Evolutionary conservation across 2,329 filamentous ascomycete species (phyloP), one percentile per base, ranked within the genome.

Genomic region (Pyricularia sp.): DNA sequence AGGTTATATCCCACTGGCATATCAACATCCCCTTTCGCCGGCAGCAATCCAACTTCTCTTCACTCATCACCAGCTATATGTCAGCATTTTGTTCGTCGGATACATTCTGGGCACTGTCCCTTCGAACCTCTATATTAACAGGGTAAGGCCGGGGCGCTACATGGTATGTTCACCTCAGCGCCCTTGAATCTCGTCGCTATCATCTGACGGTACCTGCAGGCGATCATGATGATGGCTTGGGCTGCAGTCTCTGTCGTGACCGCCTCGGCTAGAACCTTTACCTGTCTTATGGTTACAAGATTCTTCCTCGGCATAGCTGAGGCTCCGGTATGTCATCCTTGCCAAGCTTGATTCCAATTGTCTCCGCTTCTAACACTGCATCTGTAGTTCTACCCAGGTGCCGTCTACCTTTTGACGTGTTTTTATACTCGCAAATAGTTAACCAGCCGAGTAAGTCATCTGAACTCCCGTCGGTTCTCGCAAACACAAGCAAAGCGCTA

Each of bases 371-470:
- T 58, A 58, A 58, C 17, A 1, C 17, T 25, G 7, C 23, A 25
- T 20, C 23, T 23, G 2, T 58, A 58, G 17, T 61, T 25, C 58
- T 61, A 61, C 28, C 64, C 68, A 7, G 64, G 64, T 1, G 68
- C 64, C 23, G 12, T 69, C 50, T 69, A 64, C 55, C 11, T 67
- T 31, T 36, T 69, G 64, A 63, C 50, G 1, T 63, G 55, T 26
- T 69, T 64, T 30, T 69, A 64, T 64, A 67, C 55, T n/a, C 42
- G 3, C 12, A 64, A 63, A 20, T 64, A 69, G 25, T 64, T 69
- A 12, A 55, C 50, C 28, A 63, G 26, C n/a, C 30, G 42, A 17
- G 28, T 65, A 12, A 11, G 64, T 11, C 23, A 4, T 23, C 14
- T 59, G 10, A 7, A 25, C 11, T 26, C 4, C n/a, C 5, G 4